Base-by-base conservation (phyloP, 176 grass and related monocot species). In the Triticum dicoccoides region DNA sequence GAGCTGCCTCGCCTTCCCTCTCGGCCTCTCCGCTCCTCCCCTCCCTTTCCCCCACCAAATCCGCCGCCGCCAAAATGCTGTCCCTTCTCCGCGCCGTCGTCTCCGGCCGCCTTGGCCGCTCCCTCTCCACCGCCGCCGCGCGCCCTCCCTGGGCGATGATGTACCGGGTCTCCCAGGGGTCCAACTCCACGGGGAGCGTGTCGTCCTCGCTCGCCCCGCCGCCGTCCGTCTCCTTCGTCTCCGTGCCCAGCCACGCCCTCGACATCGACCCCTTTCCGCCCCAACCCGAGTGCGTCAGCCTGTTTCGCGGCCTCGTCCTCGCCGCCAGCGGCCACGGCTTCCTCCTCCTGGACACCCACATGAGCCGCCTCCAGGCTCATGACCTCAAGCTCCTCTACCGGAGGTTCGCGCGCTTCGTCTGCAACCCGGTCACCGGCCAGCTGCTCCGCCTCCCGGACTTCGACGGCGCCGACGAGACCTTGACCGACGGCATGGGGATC, bases 391-490 rank as follows among this genome's bases (percentile, higher is more conserved):
- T 12, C 75, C 4, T 35, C 51, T 78, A 59, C 75, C 18, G 32
- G 51, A 32, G 32, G 9, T 21, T 78, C 51, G 76, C 30, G 5
- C 30, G 32, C 76, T 20, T 32, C 18, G 51, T 78, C 51, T 78
- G 76, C 76, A 78, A 78, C 76, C 76, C 76, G 8, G 51, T 61
- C 18, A 61, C 76, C 30, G 76, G 30, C 9, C 9, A 78, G 51
- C 76, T 78, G 27, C 56, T 78, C 76, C 27, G 76, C 29, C 76
- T 78, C 51, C 51, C 51, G 47, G 51, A 33, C 15, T 58, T 78
- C 76, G 17, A 61, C 30, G 51, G 51, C 76, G 33, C 73, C 23
- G 45, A 76, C 3, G 9, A 32, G 42, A 37, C 30, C 76, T 21
- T 32, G 2, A n/a, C 51, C 17, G 15, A 61, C 18, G 23, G 32